Percentiles rank a stretch among this genome's conserved stretches.
These are phyloP conservation scores for Xylariaceae sp. DNA, from an alignment of 2,329 filamentous ascomycete species.

Conservation along the genomic window DNA sequence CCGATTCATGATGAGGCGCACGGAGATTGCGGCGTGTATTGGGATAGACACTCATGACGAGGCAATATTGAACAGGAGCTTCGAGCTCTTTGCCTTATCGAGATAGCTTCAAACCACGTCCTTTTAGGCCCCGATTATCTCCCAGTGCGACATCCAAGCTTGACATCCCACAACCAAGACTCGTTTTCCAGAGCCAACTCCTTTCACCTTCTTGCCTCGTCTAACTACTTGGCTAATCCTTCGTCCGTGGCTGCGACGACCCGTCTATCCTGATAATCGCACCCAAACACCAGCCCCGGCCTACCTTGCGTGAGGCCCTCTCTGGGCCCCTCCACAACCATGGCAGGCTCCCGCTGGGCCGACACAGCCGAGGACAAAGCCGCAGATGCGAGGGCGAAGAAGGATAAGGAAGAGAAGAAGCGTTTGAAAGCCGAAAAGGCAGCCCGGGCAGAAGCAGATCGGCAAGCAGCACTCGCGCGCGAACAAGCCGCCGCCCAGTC, in stretches of 20 bases:
- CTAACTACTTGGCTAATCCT: background rate
- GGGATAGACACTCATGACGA: background rate
- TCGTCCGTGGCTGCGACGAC: background rate
- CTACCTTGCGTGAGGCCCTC: background rate
- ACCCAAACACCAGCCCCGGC: background rate
- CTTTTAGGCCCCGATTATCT: constrained; percentile 24
- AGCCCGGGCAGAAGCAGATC: constrained; percentile 61
- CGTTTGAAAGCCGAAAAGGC: constrained; percentile 80
- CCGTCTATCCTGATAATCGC: background rate
- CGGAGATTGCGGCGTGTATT: background rate
- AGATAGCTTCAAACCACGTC: constrained; percentile 19
- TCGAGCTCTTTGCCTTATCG: constrained; percentile 11
- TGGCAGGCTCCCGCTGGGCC: constrained; percentile 82
- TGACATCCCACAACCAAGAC: constrained; percentile 1
- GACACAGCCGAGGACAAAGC: constrained; percentile 78
- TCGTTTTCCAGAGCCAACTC: background rate
- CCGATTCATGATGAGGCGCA: background rate
- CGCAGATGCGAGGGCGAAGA: constrained; percentile 68
- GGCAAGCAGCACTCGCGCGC: constrained; percentile 23
- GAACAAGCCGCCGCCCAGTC: constrained; percentile 29
- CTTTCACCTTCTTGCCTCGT: background rate
- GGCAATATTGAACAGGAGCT: background rate
- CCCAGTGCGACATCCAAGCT: constrained; percentile 17
- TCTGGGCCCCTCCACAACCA: constrained; percentile 29
- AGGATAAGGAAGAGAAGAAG: constrained; percentile 87